Base-by-base conservation (phyloP, 768 basidiomycete species). In the Sarcodon sp. region DNA sequence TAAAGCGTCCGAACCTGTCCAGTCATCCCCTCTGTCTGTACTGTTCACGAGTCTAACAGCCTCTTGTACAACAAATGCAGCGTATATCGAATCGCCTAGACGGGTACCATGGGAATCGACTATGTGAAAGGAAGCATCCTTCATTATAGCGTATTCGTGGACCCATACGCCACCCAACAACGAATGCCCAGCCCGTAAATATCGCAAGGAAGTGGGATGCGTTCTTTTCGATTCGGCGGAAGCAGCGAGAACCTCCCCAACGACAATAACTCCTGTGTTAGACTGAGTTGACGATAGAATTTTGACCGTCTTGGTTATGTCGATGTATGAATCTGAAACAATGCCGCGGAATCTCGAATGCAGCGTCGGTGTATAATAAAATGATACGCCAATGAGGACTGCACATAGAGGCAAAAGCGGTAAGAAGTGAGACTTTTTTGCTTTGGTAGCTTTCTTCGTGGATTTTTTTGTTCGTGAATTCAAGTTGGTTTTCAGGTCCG, bases 11-110 rank as follows among this genome's bases (percentile, higher is more conserved):
- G 39, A 41, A 7, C 39, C 13, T 9, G 39, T 16, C 39, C 39
- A 41, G 13, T 41, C 39, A 27, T 41, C 13, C 8, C 78, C 67
- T 55, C 60, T 64, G 39, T 56, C 51, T 41, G 75, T 70, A 43
- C 70, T 76, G 50, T 79, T 70, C 10, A 83, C 75, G 32, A 97
- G 63, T 8, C 87, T 75, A 11, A 70, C 82, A 1, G 84, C 87
- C 59, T 97, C 94, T 61, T 97, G 93, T 13, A 96, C 60, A 6
- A 85, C 71, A 59, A 97, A 97, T 0, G 90, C 73, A 16, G 69
- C 72, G 59, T 94, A 94, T 43, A 93, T 81, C 1, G 87, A 86
- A 55, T 88, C 84, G 9, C 85, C 84, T 1, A 86, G 63, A 3
- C 67, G 66, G 1, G 64, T 69, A 7, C 77, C 75, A 43, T 68